Evolutionary conservation across 2,329 filamentous ascomycete genomes (phyloP), one percentile per base, ranked within the genome.

Genomic region (Neofusicoccum laricinum): DNA sequence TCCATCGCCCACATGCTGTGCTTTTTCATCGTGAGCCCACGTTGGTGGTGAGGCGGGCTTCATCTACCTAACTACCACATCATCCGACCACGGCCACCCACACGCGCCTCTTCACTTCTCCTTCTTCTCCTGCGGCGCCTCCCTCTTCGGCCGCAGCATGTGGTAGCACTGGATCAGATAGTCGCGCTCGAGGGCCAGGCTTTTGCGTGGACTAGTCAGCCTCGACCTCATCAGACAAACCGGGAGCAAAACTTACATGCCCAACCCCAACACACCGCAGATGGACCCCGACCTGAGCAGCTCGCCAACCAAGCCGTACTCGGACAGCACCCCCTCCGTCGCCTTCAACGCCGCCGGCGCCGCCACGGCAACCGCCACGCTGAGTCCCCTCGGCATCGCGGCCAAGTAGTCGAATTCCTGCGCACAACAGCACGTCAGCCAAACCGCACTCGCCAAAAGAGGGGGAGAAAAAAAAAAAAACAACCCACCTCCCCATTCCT

Each of bases 221-320:
- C 12, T 10, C 15, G 15, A 43, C 19, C 25, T 41, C 3, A 17
- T 19, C 17, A n/a, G 1, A 34, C 12, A 25, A 46, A 41, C 7
- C 7, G 17, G 10, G 15, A 34, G 8, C 32, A 58, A 10, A n/a
- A 76, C 76, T 72, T 68, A 78, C 76, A 82, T 69, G 30, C 74
- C 69, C 5, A 72, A 45, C 2, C 69, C 76, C 65, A 79, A 78
- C 0, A 71, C 51, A 0, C 67, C 75, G n/a, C 72, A 77, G 41
- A 80, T 66, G 4, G 51, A 68, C 6, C 77, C 78, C 32, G 78
- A 73, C 12, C 73, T 71, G 1, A 74, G 69, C 40, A 82, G 66
- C 61, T 82, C 77, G n/a, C 77, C 79, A 7, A 81, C 25, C 7
- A 79, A 59, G 0, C 79, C 79, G 66, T 78, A 78, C 40, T 64